These are phyloP conservation scores for Hibiscus syriacus DNA, from an alignment of 345 rosid genomes.

Conservation along the genomic window DNA sequence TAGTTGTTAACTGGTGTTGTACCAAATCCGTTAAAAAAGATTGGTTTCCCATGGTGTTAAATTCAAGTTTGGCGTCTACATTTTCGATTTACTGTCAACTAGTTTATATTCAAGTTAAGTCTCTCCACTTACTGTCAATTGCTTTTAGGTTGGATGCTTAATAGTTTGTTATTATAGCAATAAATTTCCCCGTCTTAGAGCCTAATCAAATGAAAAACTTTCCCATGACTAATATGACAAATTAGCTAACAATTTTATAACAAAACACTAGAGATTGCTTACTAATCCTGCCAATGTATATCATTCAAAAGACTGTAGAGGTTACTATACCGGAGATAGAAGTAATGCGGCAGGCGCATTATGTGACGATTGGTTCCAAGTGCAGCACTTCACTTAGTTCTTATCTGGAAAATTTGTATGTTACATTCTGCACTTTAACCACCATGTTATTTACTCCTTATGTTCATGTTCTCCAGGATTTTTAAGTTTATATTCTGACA, in stretches of 20 bases:
- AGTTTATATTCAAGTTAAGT: no score
- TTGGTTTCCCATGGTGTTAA: no score
- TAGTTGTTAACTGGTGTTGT: no score
- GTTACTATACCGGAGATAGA: constrained; percentile 70
- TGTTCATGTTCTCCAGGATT: neutral
- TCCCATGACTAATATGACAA: neutral
- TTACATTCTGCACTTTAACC: neutral
- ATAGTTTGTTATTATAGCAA: no score
- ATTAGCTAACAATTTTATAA: neutral
- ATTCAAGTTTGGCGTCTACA: no score
- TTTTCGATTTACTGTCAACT: no score
- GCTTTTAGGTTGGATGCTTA: no score
- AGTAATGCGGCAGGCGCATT: constrained; percentile 71
- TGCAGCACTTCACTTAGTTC: constrained; percentile 45
- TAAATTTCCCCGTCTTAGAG: no score
- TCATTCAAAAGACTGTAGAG: no score
- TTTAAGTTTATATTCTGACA: constrained; percentile 2
- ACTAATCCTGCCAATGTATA: constrained; percentile 7
- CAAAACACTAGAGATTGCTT: neutral
- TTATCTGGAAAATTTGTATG: constrained; percentile 53
- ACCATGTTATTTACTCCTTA: neutral
- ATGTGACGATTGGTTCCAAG: constrained; percentile 54
- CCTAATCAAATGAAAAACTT: no score
- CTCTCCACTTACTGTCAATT: no score
- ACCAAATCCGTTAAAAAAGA: no score